phyloP scores from a whole-genome alignment of 2,329 filamentous ascomycete species.

The Neofusicoccum cordaticola region DNA sequence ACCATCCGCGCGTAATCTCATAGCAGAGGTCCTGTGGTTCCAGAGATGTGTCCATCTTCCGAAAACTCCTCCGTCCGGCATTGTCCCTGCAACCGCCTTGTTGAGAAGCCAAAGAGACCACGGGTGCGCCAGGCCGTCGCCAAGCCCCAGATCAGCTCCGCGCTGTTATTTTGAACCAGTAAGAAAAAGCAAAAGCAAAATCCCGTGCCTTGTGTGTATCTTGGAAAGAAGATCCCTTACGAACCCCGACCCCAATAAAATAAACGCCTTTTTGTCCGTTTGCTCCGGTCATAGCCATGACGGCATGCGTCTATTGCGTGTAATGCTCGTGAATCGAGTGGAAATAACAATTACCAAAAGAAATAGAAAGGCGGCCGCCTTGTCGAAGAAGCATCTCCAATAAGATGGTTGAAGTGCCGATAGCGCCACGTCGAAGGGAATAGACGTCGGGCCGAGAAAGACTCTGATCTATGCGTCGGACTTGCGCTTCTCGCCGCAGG shows the following conservation, averaged over 20 bases:
- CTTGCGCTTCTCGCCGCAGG: constrained; percentile 37
- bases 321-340: constrained; percentile 14
- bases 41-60: neutral
- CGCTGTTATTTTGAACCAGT: neutral
- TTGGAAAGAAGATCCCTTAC: neutral
- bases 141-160: neutral
- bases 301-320: constrained; percentile 40
- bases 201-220: constrained; percentile 17
- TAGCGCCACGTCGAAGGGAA: neutral
- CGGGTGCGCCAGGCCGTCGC: neutral
- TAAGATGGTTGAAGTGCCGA: neutral
- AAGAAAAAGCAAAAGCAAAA: neutral
- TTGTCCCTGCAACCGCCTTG: neutral
- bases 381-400: neutral
- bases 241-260: neutral
- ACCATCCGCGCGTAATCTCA: neutral
- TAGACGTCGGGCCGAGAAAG: neutral
- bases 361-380: neutral
- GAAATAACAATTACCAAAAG: neutral
- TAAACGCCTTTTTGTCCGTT: constrained; percentile 15
- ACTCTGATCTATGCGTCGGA: constrained; percentile 24
- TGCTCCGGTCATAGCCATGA: constrained; percentile 36
- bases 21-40: neutral
- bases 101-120: neutral
- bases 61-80: neutral